A percentile compares a stretch with the other conserved stretches of the same genome.
phyloP scores from a whole-genome alignment of 73 alveolate species.

The Tetrahymena thermophila region DNA sequence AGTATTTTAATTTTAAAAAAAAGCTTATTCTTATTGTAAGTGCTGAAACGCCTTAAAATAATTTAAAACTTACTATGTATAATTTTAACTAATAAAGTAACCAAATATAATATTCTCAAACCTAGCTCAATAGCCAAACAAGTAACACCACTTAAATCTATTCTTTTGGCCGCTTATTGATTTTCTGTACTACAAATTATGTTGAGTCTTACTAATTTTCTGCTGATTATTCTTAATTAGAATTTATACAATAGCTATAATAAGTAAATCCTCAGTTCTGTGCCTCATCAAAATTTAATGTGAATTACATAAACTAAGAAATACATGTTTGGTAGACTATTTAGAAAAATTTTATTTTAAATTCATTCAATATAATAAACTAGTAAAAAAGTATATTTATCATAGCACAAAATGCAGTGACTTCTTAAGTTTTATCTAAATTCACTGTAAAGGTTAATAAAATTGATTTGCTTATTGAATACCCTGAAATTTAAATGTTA shows the following conservation, averaged over 20 bases:
- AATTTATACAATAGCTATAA: neutral
- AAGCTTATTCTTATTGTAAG: neutral
- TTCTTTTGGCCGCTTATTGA: neutral
- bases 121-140: neutral
- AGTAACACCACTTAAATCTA: neutral
- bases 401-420: neutral
- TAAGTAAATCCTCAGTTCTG: neutral
- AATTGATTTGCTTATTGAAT: neutral
- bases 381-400: neutral
- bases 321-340: neutral
- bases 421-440: neutral
- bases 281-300: neutral
- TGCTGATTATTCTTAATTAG: neutral
- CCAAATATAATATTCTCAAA: neutral
- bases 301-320: neutral
- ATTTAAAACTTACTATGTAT: too few species aligned
- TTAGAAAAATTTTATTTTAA: neutral
- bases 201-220: neutral
- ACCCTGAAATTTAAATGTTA: neutral
- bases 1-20: too few species aligned
- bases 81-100: too few species aligned
- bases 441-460: neutral
- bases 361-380: neutral
- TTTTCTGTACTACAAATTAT: neutral
- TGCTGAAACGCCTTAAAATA: neutral